Evolutionary conservation across 2,329 filamentous ascomycete species (phyloP).

Genomic region (Colletotrichum euphorbiae): DNA sequence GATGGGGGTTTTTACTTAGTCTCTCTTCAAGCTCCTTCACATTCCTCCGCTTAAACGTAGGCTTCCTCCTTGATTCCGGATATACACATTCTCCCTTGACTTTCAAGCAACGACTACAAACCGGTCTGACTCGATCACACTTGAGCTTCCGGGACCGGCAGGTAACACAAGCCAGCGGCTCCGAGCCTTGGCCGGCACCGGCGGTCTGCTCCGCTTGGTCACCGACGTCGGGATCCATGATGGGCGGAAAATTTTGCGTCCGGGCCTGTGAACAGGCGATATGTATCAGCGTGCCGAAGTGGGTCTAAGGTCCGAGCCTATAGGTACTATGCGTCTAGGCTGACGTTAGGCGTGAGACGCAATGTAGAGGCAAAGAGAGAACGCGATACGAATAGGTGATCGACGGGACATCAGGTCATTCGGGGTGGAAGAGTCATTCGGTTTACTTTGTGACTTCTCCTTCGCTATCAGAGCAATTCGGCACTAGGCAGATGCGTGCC

Average conservation of each 20-base stretch:
- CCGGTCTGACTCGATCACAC: conserved; percentile 84
- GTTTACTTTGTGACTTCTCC: background rate
- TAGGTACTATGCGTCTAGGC: background rate
- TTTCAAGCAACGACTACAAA: conserved; percentile 82
- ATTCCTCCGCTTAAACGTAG: conserved; percentile 87
- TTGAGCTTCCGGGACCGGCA: conserved; percentile 88
- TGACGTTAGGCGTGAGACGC: background rate
- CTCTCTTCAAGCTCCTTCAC: conserved; percentile 91
- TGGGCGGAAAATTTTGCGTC: conserved; percentile 21
- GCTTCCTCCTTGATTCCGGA: conserved; percentile 89
- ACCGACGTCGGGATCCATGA: conserved; percentile 40
- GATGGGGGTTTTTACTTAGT: conserved; percentile 68
- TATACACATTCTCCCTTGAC: conserved; percentile 84
- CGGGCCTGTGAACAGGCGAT: conserved; percentile 8
- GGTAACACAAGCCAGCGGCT: conserved; percentile 80
- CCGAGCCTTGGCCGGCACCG: conserved; percentile 41
- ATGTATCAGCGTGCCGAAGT: conserved; percentile 23
- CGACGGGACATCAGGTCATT: background rate
- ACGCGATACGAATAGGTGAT: conserved; percentile 13
- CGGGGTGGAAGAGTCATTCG: too few relatives aligned
- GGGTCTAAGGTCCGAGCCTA: conserved; percentile 17
- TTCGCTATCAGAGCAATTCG: background rate
- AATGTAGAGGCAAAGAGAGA: conserved; percentile 3
- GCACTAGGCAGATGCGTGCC: conserved; percentile 12
- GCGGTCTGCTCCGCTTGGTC: conserved; percentile 31